Percentiles rank a stretch among this genome's conserved stretches.
These are phyloP conservation scores for Apocynum venetum DNA, from an alignment of 257 asterid genomes.

Conservation along the genomic window DNA sequence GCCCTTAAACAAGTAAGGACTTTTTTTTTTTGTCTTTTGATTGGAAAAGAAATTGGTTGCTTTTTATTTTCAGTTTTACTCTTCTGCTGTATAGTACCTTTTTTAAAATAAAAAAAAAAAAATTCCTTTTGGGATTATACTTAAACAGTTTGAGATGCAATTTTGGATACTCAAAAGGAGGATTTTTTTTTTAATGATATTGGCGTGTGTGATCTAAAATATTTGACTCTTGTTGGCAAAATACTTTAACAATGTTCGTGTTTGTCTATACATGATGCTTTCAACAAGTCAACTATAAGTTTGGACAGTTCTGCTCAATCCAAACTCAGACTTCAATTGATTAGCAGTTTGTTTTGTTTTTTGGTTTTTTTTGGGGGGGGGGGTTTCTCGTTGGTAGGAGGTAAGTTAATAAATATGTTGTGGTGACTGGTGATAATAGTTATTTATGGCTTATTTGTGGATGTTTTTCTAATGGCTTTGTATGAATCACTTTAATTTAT, in stretches of 20 bases:
- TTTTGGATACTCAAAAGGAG: neutral
- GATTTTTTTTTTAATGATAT: neutral
- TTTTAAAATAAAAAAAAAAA: no score
- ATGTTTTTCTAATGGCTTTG: neutral
- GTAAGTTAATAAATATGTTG: no score
- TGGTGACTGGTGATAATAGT: neutral
- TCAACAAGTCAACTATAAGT: neutral
- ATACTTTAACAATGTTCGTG: neutral
- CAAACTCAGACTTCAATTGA: neutral
- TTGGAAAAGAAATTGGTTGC: neutral
- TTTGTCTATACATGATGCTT: neutral
- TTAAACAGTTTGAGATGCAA: neutral
- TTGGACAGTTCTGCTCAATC: neutral
- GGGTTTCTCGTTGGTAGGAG: neutral
- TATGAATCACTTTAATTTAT: neutral
- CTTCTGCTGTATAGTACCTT: neutral
- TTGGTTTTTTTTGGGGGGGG: no score
- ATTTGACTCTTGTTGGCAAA: neutral
- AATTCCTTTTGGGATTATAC: neutral
- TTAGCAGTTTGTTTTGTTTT: neutral
- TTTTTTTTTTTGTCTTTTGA: neutral
- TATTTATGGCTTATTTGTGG: neutral
- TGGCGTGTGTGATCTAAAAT: neutral
- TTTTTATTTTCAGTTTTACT: neutral
- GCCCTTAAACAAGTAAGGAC: conserved; percentile 67